Evolutionary conservation across 2,329 filamentous ascomycete species (phyloP), one percentile per base, ranked within the genome.

Genomic region (Knufia fluminis): DNA sequence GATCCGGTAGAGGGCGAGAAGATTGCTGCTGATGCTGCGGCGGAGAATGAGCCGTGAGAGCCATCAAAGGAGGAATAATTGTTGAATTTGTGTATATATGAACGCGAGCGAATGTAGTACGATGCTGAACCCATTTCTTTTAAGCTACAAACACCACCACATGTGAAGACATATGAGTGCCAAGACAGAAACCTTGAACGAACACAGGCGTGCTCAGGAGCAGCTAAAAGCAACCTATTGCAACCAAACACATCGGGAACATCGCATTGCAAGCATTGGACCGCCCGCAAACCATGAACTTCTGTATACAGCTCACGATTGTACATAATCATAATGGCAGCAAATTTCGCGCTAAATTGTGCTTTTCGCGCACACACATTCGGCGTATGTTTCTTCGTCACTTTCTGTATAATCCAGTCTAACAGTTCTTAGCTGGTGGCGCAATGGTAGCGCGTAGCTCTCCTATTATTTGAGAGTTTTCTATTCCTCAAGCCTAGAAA

Each of bases 361-460:
- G 50, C 50, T 45, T 49, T 49, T 48, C 26, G 47, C n/a, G 39
- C 51, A 46, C 48, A 52, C 39, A 52, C 45, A 53, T 53, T 31
- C n/a, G n/a, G n/a, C n/a, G n/a, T n/a, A n/a, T n/a, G n/a, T n/a
- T n/a, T n/a, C n/a, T n/a, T n/a, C n/a, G n/a, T n/a, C n/a, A n/a
- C n/a, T n/a, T n/a, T n/a, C n/a, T n/a, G n/a, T n/a, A n/a, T n/a
- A n/a, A n/a, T n/a, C n/a, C n/a, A n/a, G n/a, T n/a, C n/a, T n/a
- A n/a, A n/a, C n/a, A 26, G 24, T 42, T 42, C 42, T 24, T n/a
- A 12, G 43, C 51, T 50, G 55, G 58, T 59, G 56, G 57, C 57
- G 57, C 57, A 59, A 60, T 60, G 58, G 58, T 60, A 60, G 58
- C 58, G 58, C 58, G 57, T 59, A 54, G 58, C 57, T 59, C 58